Evolutionary conservation across 2,329 filamentous ascomycete genomes (phyloP), one percentile per base, ranked within the genome.

Genomic region (Trichophyton simii): DNA sequence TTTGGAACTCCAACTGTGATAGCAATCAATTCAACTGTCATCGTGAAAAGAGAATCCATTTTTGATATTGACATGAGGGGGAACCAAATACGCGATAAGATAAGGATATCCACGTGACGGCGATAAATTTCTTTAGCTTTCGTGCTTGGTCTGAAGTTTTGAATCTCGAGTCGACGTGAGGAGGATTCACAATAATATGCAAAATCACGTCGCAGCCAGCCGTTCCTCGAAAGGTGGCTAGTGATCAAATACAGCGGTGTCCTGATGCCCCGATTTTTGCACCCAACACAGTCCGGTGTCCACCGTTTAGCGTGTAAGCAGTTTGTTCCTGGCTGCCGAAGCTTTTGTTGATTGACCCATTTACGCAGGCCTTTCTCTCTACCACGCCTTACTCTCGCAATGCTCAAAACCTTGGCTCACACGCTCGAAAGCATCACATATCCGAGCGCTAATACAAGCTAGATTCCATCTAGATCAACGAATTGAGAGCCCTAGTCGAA

Each of bases 291-390:
- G 6, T 76, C 72, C 61, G 71, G 72, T 48, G 69, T 70, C 46
- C 76, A 78, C 69, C 72, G 75, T n/a, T 72, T 76, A 71, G 75
- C 76, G 64, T 77, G 76, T 77, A 65, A 67, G 73, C 58, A 8
- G 25, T 38, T 55, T 31, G 38, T 42, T 58, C 41, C 28, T 13
- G 3, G 18, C 18, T 58, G 1, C 42, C 15, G 20, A 0, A 31
- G 41, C 22, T 11, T 52, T 15, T 6, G n/a, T 41, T 61, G 25
- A 55, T 57, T 61, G 60, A 59, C 38, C 54, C 20, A 44, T n/a
- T n/a, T 9, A 28, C 13, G 36, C 8, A 78, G 76, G 76, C 63
- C 67, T 76, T 64, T 72, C 76, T 42, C 73, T 79, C 25, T 79
- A 78, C 65, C 72, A 74, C 66, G 73, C 75, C 48, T 75, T 79